Percentiles rank a stretch among this genome's conserved stretches.
These are phyloP conservation scores for Ciborinia camelliae DNA, from an alignment of 2,329 filamentous ascomycete genomes.

Conservation along the genomic window DNA sequence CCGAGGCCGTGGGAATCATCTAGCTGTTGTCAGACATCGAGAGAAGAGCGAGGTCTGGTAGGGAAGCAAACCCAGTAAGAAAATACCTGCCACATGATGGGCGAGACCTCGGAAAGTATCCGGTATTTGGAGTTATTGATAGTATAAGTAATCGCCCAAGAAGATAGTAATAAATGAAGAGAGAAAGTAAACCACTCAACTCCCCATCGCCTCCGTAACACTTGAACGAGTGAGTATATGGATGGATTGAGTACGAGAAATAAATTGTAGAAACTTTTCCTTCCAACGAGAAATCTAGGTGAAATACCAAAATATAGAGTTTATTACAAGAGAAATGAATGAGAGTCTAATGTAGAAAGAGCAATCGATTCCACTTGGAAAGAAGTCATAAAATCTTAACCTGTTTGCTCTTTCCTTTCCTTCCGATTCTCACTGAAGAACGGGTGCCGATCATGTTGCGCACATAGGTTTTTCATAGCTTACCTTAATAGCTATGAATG, in stretches of 20 bases:
- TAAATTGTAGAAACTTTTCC: not conserved
- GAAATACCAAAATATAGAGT: not conserved
- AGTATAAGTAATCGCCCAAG: not conserved
- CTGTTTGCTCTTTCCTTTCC: not conserved
- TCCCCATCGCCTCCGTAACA: not conserved
- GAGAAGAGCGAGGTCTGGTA: conserved; percentile 36
- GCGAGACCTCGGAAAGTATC: not conserved
- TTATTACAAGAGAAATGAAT: not conserved
- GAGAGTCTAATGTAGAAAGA: not conserved
- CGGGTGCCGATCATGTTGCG: not conserved
- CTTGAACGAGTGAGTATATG: not conserved
- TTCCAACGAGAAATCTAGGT: not conserved
- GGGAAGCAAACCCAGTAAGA: conserved; percentile 39
- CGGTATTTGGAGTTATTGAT: not conserved
- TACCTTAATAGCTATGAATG: not conserved
- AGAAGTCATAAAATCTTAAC: not conserved
- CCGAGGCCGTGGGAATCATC: conserved; percentile 17
- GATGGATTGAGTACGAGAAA: not conserved
- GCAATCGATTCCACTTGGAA: conserved; percentile 2
- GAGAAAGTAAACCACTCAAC: not conserved
- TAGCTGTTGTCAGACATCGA: conserved; percentile 52
- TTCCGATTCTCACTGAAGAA: not conserved
- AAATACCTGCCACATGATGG: conserved; percentile 36
- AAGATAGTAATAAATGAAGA: not conserved
- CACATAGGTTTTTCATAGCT: not conserved